Evolutionary conservation across 768 basidiomycete genomes (phyloP), one percentile per base, ranked within the genome.

Genomic region (Pleurotus citrinopileatus): DNA sequence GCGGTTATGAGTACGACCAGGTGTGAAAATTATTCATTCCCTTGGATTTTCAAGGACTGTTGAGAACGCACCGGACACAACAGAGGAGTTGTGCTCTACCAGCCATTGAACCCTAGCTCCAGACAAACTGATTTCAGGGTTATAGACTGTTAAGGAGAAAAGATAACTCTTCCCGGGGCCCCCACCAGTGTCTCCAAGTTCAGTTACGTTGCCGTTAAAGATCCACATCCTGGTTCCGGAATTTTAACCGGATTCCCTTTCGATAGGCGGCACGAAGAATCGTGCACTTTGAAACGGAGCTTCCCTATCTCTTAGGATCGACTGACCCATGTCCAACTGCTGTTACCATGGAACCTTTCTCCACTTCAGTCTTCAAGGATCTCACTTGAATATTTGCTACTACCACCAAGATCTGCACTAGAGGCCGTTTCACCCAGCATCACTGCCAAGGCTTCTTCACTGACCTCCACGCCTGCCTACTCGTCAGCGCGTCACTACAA

Each of bases 371-470:
- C 85, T 82, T 84, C 84, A 84, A 86, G 82, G 85, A 77, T 86
- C 84, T 84, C 84, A 83, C 81, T 85, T 83, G 85, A 85, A 83
- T 86, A 87, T 86, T n/a, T 86, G 86, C 84, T 87, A 87, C 86
- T 86, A 82, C 83, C 83, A 87, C 86, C 84, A 85, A 86, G 84
- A 88, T 86, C 85, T 86, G 84, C 83, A 84, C 84, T 84, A 84
- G 81, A 80, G 84, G 84, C 82, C 71, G 82, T 81, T 86, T 73
- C 78, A 83, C 78, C 78, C 78, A 76, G 79, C 76, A 81, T 86
- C 74, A 74, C 84, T 81, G 79, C 83, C 82, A 76, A 84, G 79
- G 81, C 83, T 87, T 86, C 84, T 43, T 82, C 82, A 83, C 79
- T 67, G 74, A 86, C 83, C 84, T 80, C 82, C 83, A 84, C 79